phyloP scores from a whole-genome alignment of 1,139 yeast species.

The Suhomyces wounanorum region DNA sequence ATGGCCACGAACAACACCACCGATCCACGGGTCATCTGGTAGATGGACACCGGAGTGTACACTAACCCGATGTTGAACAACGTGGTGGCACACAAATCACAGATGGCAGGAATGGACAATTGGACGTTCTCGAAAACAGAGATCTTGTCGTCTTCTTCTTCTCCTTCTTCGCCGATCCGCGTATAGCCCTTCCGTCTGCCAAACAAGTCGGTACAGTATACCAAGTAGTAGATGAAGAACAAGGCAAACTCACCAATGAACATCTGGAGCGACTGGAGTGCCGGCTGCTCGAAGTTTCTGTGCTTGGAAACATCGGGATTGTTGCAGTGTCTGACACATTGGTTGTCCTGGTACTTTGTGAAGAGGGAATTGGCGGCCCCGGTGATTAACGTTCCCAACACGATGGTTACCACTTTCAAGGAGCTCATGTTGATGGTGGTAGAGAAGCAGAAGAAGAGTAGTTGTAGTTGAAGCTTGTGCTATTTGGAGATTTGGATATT shows the following conservation, averaged over 20 bases:
- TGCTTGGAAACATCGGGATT: conserved; percentile 43
- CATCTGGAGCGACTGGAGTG: conserved; percentile 79
- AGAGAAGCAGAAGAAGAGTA: no score
- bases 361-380: conserved; percentile 76
- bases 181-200: conserved; percentile 19
- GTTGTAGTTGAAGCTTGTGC: no score
- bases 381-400: conserved; percentile 58
- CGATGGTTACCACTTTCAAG: conserved; percentile 23
- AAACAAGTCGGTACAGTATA: conserved; percentile 25
- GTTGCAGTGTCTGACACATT: conserved; percentile 63
- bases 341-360: conserved; percentile 78
- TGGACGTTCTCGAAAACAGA: conserved; percentile 29
- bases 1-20: conserved; percentile 76
- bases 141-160: conserved; percentile 9
- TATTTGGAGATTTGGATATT: no score
- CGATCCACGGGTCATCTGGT: conserved; percentile 84
- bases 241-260: conserved; percentile 68
- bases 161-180: conserved; percentile 14
- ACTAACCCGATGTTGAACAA: conserved; percentile 74
- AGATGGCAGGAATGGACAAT: conserved; percentile 63
- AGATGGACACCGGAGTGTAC: conserved; percentile 78
- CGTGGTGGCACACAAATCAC: conserved; percentile 76
- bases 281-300: conserved; percentile 71
- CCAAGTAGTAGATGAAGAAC: conserved; percentile 45
- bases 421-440: conserved; percentile 7